Percentiles rank a stretch among this genome's conserved stretches.
Conservation (phyloP, 148 eudicot genomes). For the Agrostemma githago region DNA sequence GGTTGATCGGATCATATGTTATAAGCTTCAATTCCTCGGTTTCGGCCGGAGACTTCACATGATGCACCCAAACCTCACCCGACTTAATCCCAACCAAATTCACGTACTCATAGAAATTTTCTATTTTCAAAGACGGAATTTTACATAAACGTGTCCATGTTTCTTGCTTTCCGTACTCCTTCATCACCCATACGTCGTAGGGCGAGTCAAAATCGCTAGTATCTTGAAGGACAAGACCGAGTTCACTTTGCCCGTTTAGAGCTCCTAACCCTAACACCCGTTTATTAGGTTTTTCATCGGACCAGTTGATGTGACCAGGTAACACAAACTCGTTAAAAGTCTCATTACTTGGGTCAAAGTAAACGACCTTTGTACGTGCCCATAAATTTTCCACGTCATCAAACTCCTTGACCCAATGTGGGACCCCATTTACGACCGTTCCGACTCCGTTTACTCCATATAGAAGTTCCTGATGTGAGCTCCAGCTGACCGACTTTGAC, state of each 20-base stretch:
- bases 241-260: not conserved
- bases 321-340: not conserved
- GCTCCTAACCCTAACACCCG: not conserved
- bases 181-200: not conserved
- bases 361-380: not conserved
- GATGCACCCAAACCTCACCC: not conserved
- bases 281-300: not conserved
- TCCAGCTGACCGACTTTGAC: not conserved
- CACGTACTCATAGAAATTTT: not conserved
- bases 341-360: not conserved
- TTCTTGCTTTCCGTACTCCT: not conserved
- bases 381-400: not conserved
- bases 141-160: not conserved
- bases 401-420: not conserved
- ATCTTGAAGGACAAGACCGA: slow-evolving; percentile 3
- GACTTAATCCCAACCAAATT: not conserved
- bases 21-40: not conserved
- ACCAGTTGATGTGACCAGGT: not conserved
- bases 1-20: not conserved
- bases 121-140: not conserved
- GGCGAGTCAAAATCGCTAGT: not conserved
- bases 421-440: not conserved
- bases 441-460: not conserved
- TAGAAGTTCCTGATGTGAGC: too few species aligned
- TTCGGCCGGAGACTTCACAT: not conserved